Conservation (phyloP, 139 green algal species). For the Ostreobium quekettii region DNA sequence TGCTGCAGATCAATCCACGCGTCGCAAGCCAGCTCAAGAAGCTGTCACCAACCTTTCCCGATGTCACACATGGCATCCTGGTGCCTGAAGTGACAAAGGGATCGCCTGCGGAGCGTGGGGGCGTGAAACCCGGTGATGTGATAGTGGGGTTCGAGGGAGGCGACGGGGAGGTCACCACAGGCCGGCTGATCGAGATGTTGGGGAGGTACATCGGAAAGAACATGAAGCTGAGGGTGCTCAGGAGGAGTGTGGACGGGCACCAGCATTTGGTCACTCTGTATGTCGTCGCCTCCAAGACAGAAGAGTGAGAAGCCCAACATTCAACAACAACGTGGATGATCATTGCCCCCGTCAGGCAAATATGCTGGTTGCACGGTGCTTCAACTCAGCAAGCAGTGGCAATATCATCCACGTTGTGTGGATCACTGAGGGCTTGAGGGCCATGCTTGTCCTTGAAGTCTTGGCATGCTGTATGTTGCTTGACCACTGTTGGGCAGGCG, state of each 20-base stretch:
- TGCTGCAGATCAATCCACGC: conserved; percentile 42
- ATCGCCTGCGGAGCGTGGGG: conserved; percentile 45
- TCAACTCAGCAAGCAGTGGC: too few species aligned
- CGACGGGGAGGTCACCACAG: conserved; percentile 28
- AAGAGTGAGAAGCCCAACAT: too few species aligned
- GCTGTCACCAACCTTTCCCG: conserved; percentile 39
- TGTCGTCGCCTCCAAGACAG: conserved; percentile 19
- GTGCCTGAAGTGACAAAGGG: conserved; percentile 39
- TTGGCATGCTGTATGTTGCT: too few species aligned
- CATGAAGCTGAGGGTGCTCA: conserved; percentile 32
- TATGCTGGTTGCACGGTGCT: too few species aligned
- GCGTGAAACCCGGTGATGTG: conserved; percentile 50
- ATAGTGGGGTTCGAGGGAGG: conserved; percentile 39
- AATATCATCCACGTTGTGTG: too few species aligned
- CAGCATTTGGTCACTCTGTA: conserved; percentile 17
- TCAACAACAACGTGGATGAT: too few species aligned
- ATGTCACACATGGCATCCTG: conserved; percentile 36
- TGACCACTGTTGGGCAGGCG: too few species aligned
- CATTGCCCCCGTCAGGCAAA: too few species aligned
- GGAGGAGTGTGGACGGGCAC: conserved; percentile 18
- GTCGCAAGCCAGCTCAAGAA: conserved; percentile 29
- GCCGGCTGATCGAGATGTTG: conserved; percentile 32
- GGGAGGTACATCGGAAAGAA: conserved; percentile 31
- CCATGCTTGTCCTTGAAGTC: too few species aligned
- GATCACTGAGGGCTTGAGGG: too few species aligned